A percentile compares a stretch with the other conserved stretches of the same genome.
Evolutionary conservation across 2,329 filamentous ascomycete genomes (phyloP).

Genomic region (Grosmannia huntii): DNA sequence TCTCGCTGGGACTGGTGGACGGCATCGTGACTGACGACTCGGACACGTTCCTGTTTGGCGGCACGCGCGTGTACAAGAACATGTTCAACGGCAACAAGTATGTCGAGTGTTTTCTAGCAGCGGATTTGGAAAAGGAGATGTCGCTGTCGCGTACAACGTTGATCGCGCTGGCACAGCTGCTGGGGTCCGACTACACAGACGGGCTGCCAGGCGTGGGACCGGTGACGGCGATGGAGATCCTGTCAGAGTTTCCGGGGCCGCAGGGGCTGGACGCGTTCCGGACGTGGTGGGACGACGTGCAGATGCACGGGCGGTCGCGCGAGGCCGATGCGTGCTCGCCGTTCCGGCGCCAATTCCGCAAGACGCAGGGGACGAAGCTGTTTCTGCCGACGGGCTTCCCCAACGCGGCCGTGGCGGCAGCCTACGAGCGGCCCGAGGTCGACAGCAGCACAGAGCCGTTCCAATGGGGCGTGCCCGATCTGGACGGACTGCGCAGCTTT

Average conservation of each 20-base stretch:
- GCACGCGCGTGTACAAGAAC: slow-evolving; percentile 95
- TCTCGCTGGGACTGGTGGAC: slow-evolving; percentile 76
- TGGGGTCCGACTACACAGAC: slow-evolving; percentile 92
- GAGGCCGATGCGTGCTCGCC: slow-evolving; percentile 44
- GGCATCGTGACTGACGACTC: slow-evolving; percentile 97
- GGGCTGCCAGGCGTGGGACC: slow-evolving; percentile 83
- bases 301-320: slow-evolving; percentile 51
- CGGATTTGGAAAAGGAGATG: slow-evolving; percentile 79
- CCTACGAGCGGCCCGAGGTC: slow-evolving; percentile 79
- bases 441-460: slow-evolving; percentile 68
- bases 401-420: slow-evolving; percentile 61
- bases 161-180: slow-evolving; percentile 77
- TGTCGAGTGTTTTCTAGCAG: slow-evolving; percentile 84
- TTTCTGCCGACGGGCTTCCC: slow-evolving; percentile 78
- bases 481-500: slow-evolving; percentile 72
- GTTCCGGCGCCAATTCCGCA: slow-evolving; percentile 81
- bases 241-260: slow-evolving; percentile 68
- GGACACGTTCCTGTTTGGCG: slow-evolving; percentile 93
- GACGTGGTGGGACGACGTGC: slow-evolving; percentile 77
- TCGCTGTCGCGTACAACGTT: slow-evolving; percentile 76
- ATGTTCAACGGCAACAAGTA: slow-evolving; percentile 99
- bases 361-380: slow-evolving; percentile 65
- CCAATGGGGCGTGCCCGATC: slow-evolving; percentile 90
- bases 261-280: slow-evolving; percentile 59
- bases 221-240: slow-evolving; percentile 85